Percentiles rank a stretch among this genome's conserved stretches.
phyloP scores from a whole-genome alignment of 805 yeast species.

The Pichia kluyveri region DNA sequence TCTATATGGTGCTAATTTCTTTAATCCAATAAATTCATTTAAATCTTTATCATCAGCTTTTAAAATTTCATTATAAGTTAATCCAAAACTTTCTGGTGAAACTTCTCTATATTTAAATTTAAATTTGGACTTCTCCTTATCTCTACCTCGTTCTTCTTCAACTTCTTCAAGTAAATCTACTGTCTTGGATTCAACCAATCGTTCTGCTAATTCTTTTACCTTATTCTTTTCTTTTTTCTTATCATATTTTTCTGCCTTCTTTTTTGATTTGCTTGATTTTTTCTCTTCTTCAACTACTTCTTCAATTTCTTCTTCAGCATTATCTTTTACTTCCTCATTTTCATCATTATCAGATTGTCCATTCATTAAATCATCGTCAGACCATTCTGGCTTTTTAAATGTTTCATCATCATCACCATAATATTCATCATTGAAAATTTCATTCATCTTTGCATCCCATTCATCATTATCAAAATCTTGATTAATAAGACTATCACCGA shows the following conservation, averaged over 20 bases:
- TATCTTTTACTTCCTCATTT: constrained; percentile 34
- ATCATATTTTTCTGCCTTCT: constrained; percentile 42
- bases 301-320: constrained; percentile 29
- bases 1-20: constrained; percentile 90
- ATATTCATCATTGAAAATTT: constrained; percentile 77
- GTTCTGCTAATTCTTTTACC: constrained; percentile 60
- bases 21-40: constrained; percentile 78
- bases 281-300: constrained; percentile 25
- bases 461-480: constrained; percentile 86
- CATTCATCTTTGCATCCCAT: constrained; percentile 84
- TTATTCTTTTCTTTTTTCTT: constrained; percentile 55
- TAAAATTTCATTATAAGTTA: constrained; percentile 76
- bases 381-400: constrained; percentile 50
- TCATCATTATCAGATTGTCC: constrained; percentile 19
- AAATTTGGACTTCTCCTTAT: constrained; percentile 33
- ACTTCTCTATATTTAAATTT: constrained; percentile 86
- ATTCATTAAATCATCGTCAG: constrained; percentile 37
- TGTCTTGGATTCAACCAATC: constrained; percentile 68
- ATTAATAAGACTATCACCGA: constrained; percentile 68
- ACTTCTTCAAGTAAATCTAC: constrained; percentile 59
- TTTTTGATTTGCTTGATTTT: constrained; percentile 45
- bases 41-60: constrained; percentile 82
- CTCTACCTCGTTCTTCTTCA: constrained; percentile 56
- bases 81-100: constrained; percentile 88
- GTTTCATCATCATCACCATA: constrained; percentile 48